These are phyloP conservation scores for Neurospora sp. DNA, from an alignment of 495 filamentous ascomycete genomes.

Conservation along the genomic window DNA sequence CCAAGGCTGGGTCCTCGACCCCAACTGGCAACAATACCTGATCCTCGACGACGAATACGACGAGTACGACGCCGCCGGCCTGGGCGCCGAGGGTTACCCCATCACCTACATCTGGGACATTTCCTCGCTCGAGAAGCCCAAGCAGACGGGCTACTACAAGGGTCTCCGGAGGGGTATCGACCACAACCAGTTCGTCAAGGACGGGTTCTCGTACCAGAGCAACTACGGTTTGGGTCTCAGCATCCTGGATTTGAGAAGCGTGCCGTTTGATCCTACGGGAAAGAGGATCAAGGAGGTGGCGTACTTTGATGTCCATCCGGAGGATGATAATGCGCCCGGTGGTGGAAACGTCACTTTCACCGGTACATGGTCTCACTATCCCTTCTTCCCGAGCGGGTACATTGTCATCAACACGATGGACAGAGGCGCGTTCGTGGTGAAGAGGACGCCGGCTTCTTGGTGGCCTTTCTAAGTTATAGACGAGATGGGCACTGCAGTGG, in stretches of 20 bases:
- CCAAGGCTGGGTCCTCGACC: constrained; percentile 45
- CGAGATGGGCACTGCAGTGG: not conserved
- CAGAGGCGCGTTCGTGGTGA: constrained; percentile 41
- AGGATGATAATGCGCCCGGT: constrained; percentile 38
- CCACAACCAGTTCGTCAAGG: constrained; percentile 46
- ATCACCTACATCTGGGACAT: constrained; percentile 48
- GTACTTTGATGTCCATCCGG: constrained; percentile 46
- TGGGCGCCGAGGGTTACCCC: constrained; percentile 30
- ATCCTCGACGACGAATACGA: constrained; percentile 49
- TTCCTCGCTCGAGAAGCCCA: constrained; percentile 33
- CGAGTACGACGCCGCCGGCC: constrained; percentile 33
- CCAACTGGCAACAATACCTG: constrained; percentile 31
- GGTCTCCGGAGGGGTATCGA: constrained; percentile 34
- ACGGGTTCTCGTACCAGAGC: constrained; percentile 40
- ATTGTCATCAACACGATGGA: constrained; percentile 49
- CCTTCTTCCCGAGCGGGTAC: constrained; percentile 41
- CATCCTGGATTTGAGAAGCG: constrained; percentile 37
- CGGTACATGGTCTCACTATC: constrained; percentile 43
- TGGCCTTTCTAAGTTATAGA: not conserved
- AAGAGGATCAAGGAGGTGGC: constrained; percentile 35
- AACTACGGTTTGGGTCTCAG: constrained; percentile 45
- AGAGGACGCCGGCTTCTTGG: constrained; percentile 8
- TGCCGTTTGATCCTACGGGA: constrained; percentile 27
- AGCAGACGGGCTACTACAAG: constrained; percentile 42
- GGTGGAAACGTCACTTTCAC: constrained; percentile 34